Evolutionary conservation across 768 basidiomycete species (phyloP).

Genomic region (Serendipita sp.): DNA sequence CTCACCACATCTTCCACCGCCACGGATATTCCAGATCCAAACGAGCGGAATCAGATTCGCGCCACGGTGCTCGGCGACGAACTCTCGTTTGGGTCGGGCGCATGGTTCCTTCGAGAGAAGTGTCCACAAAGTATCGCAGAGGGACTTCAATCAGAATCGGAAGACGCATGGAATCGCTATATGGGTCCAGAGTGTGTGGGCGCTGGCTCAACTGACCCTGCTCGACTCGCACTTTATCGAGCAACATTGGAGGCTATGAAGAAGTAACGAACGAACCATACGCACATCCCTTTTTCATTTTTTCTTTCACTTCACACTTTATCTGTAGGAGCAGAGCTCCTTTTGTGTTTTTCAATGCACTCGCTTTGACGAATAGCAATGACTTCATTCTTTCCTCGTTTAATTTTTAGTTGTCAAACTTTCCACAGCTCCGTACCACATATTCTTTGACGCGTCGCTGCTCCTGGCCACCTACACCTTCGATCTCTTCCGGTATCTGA

Average conservation of each 20-base stretch:
- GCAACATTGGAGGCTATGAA: not conserved
- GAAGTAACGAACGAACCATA: too few species aligned
- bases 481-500: constrained; percentile 73
- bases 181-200: constrained; percentile 3
- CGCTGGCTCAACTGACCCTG: not conserved
- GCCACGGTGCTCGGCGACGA: not conserved
- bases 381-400: not conserved
- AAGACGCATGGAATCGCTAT: not conserved
- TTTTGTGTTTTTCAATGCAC: too few species aligned
- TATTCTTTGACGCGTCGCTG: constrained; percentile 67
- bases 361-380: too few species aligned
- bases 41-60: not conserved
- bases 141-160: not conserved
- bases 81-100: not conserved
- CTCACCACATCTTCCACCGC: not conserved
- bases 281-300: too few species aligned
- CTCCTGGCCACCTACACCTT: constrained; percentile 81
- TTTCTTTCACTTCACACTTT: too few species aligned
- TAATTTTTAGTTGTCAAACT: constrained; percentile 12
- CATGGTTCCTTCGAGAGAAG: constrained; percentile 3
- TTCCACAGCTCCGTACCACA: constrained; percentile 59
- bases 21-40: not conserved
- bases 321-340: too few species aligned
- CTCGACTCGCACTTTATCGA: not conserved
- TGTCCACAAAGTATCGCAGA: not conserved